Base-by-base conservation (phyloP, 805 yeast genomes). In the Candida tibetensis region DNA sequence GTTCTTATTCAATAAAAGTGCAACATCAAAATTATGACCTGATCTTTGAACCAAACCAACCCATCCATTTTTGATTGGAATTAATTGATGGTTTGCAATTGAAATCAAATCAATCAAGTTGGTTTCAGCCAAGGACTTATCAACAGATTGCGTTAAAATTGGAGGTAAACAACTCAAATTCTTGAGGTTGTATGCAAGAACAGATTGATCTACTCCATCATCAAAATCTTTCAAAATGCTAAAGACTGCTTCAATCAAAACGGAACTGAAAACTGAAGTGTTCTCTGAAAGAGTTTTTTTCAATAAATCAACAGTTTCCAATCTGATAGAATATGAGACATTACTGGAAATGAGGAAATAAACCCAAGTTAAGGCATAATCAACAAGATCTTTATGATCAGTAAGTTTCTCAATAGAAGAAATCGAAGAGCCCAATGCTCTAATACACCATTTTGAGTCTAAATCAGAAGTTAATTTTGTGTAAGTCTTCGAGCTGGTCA, bases 21-120 rank as follows among this genome's bases (percentile, higher is more conserved):
- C 84, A 2, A 96, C 86, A 54, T 90, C 95, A 23, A 64, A 40
- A 6, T 38, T 40, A 21, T 73, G 50, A 2, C 61, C 53, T 5
- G 84, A 73, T 32, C 76, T 66, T 49, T 82, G 76, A 26, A 80
- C 80, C 29, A 88, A 60, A 0, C 85, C 85, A 23, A 88, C 83
- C 98, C 98, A 91, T 1, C 83, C 81, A 42, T 74, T 60, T 62
- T 55, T 68, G 62, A 45, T 58, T 40, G 31, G 59, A 46, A 64
- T 45, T 4, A 34, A 36, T 7, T 46, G 26, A 37, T 58, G 58
- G 46, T 62, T 60, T 2, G 71, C 58, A 4, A 57, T 47, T 7
- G 62, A 48, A 25, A 64, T 39, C 17, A 66, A 47, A 21, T 48
- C 44, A 15, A 34, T 32, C 30, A 63, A 52, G 41, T 55, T 55